Evolutionary conservation across 2,329 filamentous ascomycete genomes (phyloP), one percentile per base, ranked within the genome.

Genomic region (Microsporum ferrugineum): DNA sequence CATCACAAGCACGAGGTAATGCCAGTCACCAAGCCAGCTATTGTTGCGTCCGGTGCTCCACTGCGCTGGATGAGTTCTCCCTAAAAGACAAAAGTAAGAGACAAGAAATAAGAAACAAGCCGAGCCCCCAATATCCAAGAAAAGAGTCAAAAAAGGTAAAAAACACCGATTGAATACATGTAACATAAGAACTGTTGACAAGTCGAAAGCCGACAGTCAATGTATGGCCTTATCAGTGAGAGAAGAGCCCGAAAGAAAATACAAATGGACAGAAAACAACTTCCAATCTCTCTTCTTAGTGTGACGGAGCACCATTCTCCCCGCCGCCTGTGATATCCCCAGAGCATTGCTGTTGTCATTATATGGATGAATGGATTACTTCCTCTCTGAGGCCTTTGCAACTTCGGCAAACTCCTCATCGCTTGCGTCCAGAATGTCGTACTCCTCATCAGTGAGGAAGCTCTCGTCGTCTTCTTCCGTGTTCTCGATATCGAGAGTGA

Each of bases 391-490:
- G 17, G 57, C 38, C 36, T 65, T 67, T 33, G 66, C 65, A 53
- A 65, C 63, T 59, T 83, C 83, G 58, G 84, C 73, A 66, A 82
- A 87, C 72, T 97, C 92, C 73, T 95, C 89, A 67, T 97, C 92
- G 62, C 89, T 95, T 49, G 91, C 92, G 77, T 96, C 91, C 53
- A 97, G 84, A 66, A 97, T 91, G 70, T 99, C 94, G 73, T 97
- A 99, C 77, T 99, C 94, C 73, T 97, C 94, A 65, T 99, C 94
- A 0, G 94, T 97, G 79, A 95, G 77, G 80, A 96, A 96, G 10
- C 87, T 88, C 14, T 63, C 63, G 63, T 88, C 84, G 4, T n/a
- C n/a, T 7, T 43, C 39, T n/a, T 80, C 78, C 27, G 72, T 76
- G 5, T 72, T 71, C 10, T 74, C 72, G 60, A 77, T 78, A 45